Evolutionary conservation across 805 yeast species (phyloP), one percentile per base, ranked within the genome.

Genomic region (Barnettozyma vustinii): DNA sequence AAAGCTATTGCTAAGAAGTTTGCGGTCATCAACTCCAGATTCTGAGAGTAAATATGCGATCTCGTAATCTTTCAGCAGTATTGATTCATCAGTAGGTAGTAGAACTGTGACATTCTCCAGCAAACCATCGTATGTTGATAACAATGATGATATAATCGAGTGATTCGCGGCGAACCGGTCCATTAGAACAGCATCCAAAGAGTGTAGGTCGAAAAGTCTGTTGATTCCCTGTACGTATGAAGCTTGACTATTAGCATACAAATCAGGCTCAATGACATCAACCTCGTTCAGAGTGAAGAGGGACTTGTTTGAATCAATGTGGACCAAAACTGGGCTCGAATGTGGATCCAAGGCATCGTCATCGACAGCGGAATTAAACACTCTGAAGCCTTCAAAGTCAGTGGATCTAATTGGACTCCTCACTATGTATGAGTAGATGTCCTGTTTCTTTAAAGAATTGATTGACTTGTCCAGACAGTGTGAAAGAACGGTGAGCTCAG

Each of bases 211-310:
- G 1, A 84, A 53, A 10, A 76, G 56, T 16, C 66, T 56, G 48
- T 78, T 79, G 2, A 85, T 70, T 1, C 86, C 89, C 50, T 85
- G 88, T 12, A 88, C 78, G 26, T 76, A 77, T 0, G 91, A 79
- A 55, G 80, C 73, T 56, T 83, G 87, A 41, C 80, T 77, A 45
- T 73, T 72, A 1, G 94, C 88, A 45, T 63, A 66, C 23, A 80
- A 61, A 58, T 85, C 84, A 1, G 73, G 64, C 21, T 80, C 84
- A 1, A 83, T 72, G 4, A 85, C 77, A n/a, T 69, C 64, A 0
- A 77, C 65, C 5, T 63, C 61, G 48, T 75, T 76, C 40, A 79
- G 72, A 18, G 71, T 46, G 39, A 51, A 53, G 54, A 55, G 19
- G 42, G 45, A 15, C 23, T 64, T n/a, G 61, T 16, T 30, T 3